phyloP scores from a whole-genome alignment of 108 stramenopile species.

The Fragilariopsis cylindrus region DNA sequence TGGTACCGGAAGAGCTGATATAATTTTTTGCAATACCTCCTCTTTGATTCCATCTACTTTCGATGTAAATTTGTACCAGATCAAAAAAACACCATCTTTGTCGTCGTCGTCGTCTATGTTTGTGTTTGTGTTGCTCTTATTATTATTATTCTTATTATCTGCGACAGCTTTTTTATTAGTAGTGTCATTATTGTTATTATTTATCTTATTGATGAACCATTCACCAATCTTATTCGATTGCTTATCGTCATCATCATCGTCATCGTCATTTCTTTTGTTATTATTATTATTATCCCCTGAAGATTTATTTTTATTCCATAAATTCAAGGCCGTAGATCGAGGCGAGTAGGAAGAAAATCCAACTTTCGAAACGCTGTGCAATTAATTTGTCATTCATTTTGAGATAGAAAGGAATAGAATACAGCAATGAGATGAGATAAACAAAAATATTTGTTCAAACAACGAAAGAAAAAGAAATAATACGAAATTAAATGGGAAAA shows the following conservation, averaged over 20 bases:
- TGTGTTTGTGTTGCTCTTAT: not conserved
- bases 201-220: not conserved
- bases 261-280: not conserved
- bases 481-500: not conserved
- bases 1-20: slow-evolving; percentile 17
- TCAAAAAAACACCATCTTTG: not conserved
- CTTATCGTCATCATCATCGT: not conserved
- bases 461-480: not conserved
- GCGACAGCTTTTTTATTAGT: no score
- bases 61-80: slow-evolving; percentile 2
- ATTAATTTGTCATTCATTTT: no score
- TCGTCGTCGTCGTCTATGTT: not conserved
- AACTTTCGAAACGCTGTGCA: slow-evolving; percentile 5
- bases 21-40: slow-evolving; percentile 11
- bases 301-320: slow-evolving; percentile 4
- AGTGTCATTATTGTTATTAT: not conserved
- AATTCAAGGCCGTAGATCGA: not conserved
- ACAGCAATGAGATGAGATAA: not conserved
- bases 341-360: slow-evolving; percentile 12
- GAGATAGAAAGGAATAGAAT: not conserved
- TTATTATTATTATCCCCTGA: not conserved
- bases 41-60: slow-evolving; percentile 9
- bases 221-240: not conserved
- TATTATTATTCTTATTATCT: not conserved
- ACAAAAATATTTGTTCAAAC: not conserved